Evolutionary conservation across 352 stramenopile genomes (phyloP).

Genomic region (Phytophthora foliorum): DNA sequence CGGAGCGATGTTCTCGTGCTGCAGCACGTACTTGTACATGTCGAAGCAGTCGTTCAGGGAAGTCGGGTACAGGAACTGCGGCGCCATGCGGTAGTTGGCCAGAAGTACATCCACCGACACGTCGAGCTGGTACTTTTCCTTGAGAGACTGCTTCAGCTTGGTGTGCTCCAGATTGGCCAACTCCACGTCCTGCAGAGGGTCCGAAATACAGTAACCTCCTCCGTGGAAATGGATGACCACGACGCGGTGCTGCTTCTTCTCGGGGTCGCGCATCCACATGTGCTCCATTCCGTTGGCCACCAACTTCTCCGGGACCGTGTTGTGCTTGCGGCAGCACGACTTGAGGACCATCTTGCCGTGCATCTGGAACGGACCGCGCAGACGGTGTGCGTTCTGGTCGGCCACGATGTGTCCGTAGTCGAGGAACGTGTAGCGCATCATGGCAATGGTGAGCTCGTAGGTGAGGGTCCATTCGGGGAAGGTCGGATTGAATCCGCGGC

Average conservation of each 20-base stretch:
- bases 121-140: conserved; percentile 22
- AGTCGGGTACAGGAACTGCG: conserved; percentile 46
- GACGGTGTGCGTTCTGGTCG: conserved; percentile 36
- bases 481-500: conserved; percentile 36
- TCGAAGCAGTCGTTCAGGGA: conserved; percentile 49
- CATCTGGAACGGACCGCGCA: conserved; percentile 38
- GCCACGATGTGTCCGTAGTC: conserved; percentile 44
- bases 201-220: conserved; percentile 49
- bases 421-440: conserved; percentile 50
- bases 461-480: conserved; percentile 49
- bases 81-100: conserved; percentile 67
- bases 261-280: conserved; percentile 44
- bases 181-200: conserved; percentile 41
- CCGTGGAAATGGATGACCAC: conserved; percentile 62
- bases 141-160: conserved; percentile 31
- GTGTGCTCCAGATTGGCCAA: conserved; percentile 37
- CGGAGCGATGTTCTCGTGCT: conserved; percentile 28
- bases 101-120: conserved; percentile 53
- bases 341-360: conserved; percentile 39
- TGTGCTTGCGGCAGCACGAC: conserved; percentile 27
- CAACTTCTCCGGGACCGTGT: conserved; percentile 34
- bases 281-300: conserved; percentile 48
- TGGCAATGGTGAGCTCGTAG: conserved; percentile 44
- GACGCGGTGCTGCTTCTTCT: conserved; percentile 34
- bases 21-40: conserved; percentile 55